Conservation (phyloP, 768 basidiomycete genomes). For the Strobilomyces dryophilus region DNA sequence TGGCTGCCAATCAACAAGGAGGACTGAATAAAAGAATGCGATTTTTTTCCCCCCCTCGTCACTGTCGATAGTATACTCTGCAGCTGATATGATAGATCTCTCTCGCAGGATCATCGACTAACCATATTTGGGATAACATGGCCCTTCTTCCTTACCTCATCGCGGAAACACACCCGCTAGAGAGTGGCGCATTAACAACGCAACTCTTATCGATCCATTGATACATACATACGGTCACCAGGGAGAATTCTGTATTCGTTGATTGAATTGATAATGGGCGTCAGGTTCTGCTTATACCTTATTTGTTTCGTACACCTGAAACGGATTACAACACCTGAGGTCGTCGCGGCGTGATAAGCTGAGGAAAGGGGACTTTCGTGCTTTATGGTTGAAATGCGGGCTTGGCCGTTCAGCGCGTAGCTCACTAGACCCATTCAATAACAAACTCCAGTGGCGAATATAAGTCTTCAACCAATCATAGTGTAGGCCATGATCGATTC, state of each 20-base stretch:
- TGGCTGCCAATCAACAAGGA: background rate
- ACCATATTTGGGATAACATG: background rate
- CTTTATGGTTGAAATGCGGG: background rate
- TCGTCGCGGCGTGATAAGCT: background rate
- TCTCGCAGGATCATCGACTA: background rate
- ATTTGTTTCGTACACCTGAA: slow-evolving; percentile 1
- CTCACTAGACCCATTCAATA: background rate
- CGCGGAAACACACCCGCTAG: background rate
- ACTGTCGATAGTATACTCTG: background rate
- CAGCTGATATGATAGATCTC: background rate
- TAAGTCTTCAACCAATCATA: too few relatives aligned
- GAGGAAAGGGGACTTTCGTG: too few relatives aligned
- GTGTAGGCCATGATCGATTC: background rate
- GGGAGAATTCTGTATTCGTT: background rate
- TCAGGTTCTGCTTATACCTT: background rate
- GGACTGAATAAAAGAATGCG: slow-evolving; percentile 3
- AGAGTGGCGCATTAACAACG: slow-evolving; percentile 2
- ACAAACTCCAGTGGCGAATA: too few relatives aligned
- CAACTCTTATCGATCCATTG: slow-evolving; percentile 6
- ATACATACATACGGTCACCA: background rate
- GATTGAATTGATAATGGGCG: background rate
- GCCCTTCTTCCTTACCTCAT: slow-evolving; percentile 9
- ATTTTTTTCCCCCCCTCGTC: background rate
- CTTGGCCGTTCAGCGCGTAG: background rate
- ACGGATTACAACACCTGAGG: background rate